These are phyloP conservation scores for Penicillium hordei DNA, from an alignment of 2,329 filamentous ascomycete genomes.

Conservation along the genomic window DNA sequence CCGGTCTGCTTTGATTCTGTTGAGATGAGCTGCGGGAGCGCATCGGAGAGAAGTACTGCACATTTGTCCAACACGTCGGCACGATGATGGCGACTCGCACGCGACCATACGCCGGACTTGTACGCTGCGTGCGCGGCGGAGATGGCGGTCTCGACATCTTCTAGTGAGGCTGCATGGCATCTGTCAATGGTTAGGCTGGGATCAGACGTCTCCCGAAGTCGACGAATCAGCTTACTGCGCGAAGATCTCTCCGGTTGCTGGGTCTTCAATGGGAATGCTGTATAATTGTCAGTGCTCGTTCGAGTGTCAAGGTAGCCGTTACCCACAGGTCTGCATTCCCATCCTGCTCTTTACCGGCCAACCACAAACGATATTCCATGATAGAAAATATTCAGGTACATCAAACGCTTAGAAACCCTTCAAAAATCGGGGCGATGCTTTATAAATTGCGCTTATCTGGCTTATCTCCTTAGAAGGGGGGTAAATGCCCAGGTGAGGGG, in stretches of 20 bases:
- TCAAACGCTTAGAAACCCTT: too few species aligned
- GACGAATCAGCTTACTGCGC: slow-evolving; percentile 11
- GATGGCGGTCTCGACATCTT: slow-evolving; percentile 18
- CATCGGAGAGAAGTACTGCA: slow-evolving; percentile 13
- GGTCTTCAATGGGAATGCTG: slow-evolving; percentile 22
- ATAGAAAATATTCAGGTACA: not conserved
- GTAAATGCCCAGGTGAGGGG: not conserved
- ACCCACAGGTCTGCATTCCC: slow-evolving; percentile 16
- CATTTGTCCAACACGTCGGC: slow-evolving; percentile 25
- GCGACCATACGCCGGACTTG: slow-evolving; percentile 22
- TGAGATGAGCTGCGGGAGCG: slow-evolving; percentile 56
- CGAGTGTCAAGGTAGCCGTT: too few species aligned
- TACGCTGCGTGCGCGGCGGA: slow-evolving; percentile 13
- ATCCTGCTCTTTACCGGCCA: slow-evolving; percentile 17
- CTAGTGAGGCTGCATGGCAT: slow-evolving; percentile 19
- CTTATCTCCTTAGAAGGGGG: not conserved
- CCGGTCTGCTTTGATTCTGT: slow-evolving; percentile 69
- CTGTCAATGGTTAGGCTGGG: slow-evolving; percentile 7
- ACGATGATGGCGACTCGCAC: slow-evolving; percentile 19
- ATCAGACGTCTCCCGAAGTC: accelerated
- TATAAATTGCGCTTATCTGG: slow-evolving; percentile 1
- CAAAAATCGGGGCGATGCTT: not conserved
- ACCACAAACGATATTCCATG: slow-evolving; percentile 18
- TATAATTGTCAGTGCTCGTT: not conserved
- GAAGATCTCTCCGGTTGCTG: slow-evolving; percentile 21